Evolutionary conservation across 176 grass and related monocot genomes (phyloP).

Genomic region (Carex pumila): DNA sequence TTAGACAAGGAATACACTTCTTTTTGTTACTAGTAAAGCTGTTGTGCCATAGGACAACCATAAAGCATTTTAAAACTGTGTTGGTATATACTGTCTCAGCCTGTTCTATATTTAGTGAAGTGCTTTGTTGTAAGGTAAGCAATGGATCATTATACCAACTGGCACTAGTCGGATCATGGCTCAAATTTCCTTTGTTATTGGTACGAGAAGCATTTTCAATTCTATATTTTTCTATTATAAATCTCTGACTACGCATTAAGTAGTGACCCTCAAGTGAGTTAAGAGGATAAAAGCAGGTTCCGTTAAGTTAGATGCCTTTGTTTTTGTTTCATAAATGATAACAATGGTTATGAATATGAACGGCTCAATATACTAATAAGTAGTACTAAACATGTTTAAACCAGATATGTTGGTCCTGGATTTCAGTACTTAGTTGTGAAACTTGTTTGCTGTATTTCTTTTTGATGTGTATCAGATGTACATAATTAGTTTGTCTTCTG

Average conservation of each 20-base stretch:
- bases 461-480: too few relatives aligned
- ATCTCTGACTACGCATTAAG: not conserved
- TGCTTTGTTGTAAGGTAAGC: not conserved
- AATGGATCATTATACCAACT: not conserved
- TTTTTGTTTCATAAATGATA: slow-evolving; percentile 42
- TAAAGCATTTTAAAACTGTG: not conserved
- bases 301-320: slow-evolving; percentile 44
- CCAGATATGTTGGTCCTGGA: too few relatives aligned
- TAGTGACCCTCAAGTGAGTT: too few relatives aligned
- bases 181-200: not conserved
- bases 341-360: slow-evolving; percentile 26
- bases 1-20: not conserved
- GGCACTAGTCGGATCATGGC: not conserved
- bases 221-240: not conserved
- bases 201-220: slow-evolving; percentile 43
- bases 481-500: too few relatives aligned
- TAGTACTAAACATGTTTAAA: too few relatives aligned
- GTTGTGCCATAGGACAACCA: not conserved
- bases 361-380: slow-evolving; percentile 34
- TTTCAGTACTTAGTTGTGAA: too few relatives aligned
- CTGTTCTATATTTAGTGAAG: not conserved
- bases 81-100: not conserved
- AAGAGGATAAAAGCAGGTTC: not conserved
- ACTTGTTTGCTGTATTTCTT: too few relatives aligned
- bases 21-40: not conserved